Evolutionary conservation across 129 eudicot species (phyloP).

Genomic region (Tagetes erecta): DNA sequence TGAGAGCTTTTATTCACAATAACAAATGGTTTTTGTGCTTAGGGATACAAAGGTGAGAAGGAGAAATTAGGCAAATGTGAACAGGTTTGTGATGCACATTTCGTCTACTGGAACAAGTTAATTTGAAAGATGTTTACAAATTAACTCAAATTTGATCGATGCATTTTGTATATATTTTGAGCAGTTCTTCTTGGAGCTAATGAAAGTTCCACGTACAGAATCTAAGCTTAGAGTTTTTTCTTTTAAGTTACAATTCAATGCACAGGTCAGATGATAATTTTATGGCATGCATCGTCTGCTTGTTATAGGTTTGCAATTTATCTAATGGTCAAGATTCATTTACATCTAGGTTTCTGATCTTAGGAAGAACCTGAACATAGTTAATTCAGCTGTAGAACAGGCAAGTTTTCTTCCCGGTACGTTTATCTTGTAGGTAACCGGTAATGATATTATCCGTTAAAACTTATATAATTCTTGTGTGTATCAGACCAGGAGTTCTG

Average conservation of each 20-base stretch:
- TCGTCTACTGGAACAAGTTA: not conserved
- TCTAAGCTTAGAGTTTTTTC: slow-evolving; percentile 86
- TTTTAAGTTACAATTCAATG: slow-evolving; percentile 71
- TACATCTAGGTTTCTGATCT: slow-evolving; percentile 77
- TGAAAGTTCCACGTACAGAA: slow-evolving; percentile 88
- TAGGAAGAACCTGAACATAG: slow-evolving; percentile 58
- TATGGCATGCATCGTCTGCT: slow-evolving; percentile 1
- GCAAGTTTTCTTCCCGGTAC: slow-evolving; percentile 38
- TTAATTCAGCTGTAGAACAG: slow-evolving; percentile 74
- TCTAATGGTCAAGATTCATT: slow-evolving; percentile 17
- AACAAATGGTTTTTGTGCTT: slow-evolving; percentile 33
- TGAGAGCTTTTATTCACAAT: slow-evolving; percentile 5
- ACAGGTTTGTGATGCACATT: slow-evolving; percentile 50
- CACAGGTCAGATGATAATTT: slow-evolving; percentile 54
- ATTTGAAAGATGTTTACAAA: not conserved
- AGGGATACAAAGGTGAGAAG: slow-evolving; percentile 84
- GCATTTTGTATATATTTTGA: slow-evolving; percentile 19
- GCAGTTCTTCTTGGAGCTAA: slow-evolving; percentile 86
- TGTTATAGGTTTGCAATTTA: slow-evolving; percentile 10
- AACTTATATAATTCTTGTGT: slow-evolving; percentile 13
- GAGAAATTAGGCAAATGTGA: slow-evolving; percentile 88
- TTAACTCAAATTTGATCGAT: slow-evolving; percentile 1
- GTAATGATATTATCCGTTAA: not conserved
- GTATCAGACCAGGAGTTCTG: slow-evolving; percentile 72
- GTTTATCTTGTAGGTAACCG: slow-evolving; percentile 8